Base-by-base conservation (phyloP, 352 stramenopile genomes). In the Globisporangium alternatum region DNA sequence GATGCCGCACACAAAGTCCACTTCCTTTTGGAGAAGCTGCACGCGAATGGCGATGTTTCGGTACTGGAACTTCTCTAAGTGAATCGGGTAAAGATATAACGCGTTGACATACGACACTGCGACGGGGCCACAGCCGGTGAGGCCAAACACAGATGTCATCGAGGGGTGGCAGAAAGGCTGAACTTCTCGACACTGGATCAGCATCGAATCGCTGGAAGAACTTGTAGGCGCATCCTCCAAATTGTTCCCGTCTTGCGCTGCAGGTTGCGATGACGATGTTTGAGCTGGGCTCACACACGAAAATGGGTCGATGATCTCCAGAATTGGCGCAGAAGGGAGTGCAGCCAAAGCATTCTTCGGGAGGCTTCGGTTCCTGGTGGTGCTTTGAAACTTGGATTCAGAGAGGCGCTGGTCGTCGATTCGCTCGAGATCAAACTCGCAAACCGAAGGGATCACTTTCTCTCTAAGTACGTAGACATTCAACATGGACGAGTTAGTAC, bases 21-120 rank as follows among this genome's bases (percentile, higher is more conserved):
- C 65, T 62, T 89, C 77, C 56, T 67, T 57, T 39, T 82, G 62
- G 8, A 93, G 60, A 13, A 93, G 39, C 57, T 93, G 84, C 3
- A 91, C 68, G 41, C 82, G 78, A 21, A 93, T 68, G 1, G 75
- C 80, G 30, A 91, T 58, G 41, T 93, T 93, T 22, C 84, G 84
- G 54, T 77, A 84, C 33, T 78, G 77, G 45, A 87, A 88, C 28
- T 76, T 84, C 5, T 93, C 84, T 3, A 93, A 52, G 37, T 79
- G 75, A 30, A 86, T 69, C 6, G 84, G 80, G 56, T 90, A 93
- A 5, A 90, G 15, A 39, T 90, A 93, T 43, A 93, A 44, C 1
- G 66, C 63, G 48, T 91, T 81, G 0, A 90, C 53, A 44, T 86
- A 90, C 33, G 77, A 79, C 3, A 80, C 60, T 3, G 79, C 84